A percentile compares a stretch with the other conserved stretches of the same genome.
These are phyloP conservation scores for Aspergillus nanangensis DNA, from an alignment of 495 filamentous ascomycete species.

Conservation along the genomic window DNA sequence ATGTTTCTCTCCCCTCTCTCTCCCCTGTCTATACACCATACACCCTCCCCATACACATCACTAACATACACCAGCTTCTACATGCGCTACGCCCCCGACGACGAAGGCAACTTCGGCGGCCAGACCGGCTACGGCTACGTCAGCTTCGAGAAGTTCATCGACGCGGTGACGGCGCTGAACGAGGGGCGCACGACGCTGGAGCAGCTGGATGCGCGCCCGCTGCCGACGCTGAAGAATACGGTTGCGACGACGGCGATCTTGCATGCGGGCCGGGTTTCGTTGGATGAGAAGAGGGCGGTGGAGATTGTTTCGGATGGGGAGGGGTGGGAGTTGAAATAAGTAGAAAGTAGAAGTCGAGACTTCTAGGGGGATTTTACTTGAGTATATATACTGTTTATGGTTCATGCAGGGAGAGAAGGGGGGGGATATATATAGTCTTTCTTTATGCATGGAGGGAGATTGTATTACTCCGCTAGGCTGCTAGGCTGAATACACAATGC, in stretches of 20 bases:
- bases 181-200: conserved; percentile 64
- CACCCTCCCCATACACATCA: too few relatives aligned
- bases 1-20: conserved; percentile 17
- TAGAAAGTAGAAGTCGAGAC: too few relatives aligned
- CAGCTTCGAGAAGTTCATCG: conserved; percentile 93
- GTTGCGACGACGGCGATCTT: conserved; percentile 88
- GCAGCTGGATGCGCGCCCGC: conserved; percentile 69
- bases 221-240: conserved; percentile 85
- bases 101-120: conserved; percentile 89
- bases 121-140: conserved; percentile 92
- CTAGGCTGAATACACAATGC: neutral
- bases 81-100: conserved; percentile 93
- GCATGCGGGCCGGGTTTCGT: conserved; percentile 73
- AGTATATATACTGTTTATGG: neutral
- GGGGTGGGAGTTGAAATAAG: conserved; percentile 61
- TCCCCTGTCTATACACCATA: neutral
- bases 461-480: too few relatives aligned
- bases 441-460: too few relatives aligned
- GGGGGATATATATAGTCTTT: too few relatives aligned
- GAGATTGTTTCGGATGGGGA: conserved; percentile 62
- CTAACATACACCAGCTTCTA: conserved; percentile 57
- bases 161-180: conserved; percentile 76
- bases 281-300: conserved; percentile 77
- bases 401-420: too few relatives aligned
- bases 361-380: too few relatives aligned